Evolutionary conservation across 371 early-diverging fungal genomes (phyloP), one percentile per base, ranked within the genome.

Genomic region (Saksenaea oblongispora): DNA sequence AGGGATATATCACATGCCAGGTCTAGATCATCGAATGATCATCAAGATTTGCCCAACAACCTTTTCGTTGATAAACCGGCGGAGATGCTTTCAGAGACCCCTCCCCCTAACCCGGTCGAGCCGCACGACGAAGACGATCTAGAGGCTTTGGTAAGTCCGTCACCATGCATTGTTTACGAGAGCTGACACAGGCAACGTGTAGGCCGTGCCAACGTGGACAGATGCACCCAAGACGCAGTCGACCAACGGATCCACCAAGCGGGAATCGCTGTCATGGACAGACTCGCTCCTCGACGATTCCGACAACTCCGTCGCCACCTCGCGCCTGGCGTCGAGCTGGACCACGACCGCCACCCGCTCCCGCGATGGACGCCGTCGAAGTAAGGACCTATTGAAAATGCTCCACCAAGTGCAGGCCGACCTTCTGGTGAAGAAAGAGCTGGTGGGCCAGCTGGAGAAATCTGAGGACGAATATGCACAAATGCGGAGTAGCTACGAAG

Each of bases 351-450:
- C 27, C 28, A 31, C 22, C 24, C n/a, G 51, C 9, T 47, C 51
- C 8, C 51, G 55, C 17, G 59, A 53, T 31, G 59, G 68, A 0
- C 66, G 70, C 9, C 65, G 77, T n/a, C 65, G 65, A 26, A 67
- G 67, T 41, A 72, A 63, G 53, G 75, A 73, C 24, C 34, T 76
- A 5, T 34, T 76, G 4, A 78, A 78, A 35, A 80, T 87, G 72
- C 71, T 89, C 17, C 84, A 85, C 62, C 87, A 89, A 65, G 84
- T 87, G 13, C 89, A 89, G 56, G 80, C 83, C 0, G 91, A 91
- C 57, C 80, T 90, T 31, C 68, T 83, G 3, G 87, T 89, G 34
- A 81, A 81, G 28, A 73, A 80, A 26, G 85, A 84, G 54, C 67
- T 87, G 13, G 84, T 86, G 1, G 71, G 69, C 2, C 84, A 84